phyloP scores from a whole-genome alignment of 345 rosid species.

The Gossypium australe region DNA sequence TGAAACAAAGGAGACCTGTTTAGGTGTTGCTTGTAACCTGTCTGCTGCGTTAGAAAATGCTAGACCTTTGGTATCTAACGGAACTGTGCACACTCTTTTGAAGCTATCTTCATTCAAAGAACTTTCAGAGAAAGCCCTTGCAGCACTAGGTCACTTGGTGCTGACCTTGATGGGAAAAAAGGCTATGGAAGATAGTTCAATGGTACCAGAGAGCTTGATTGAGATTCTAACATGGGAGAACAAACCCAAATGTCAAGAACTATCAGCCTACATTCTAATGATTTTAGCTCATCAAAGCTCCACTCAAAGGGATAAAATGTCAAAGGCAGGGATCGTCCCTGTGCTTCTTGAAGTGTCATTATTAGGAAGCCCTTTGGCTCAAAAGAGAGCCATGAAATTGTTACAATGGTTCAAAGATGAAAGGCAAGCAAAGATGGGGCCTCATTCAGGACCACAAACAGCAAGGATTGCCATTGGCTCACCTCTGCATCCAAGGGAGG shows the following conservation, averaged over 20 bases:
- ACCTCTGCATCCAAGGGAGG: slow-evolving; percentile 44
- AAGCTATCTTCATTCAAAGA: slow-evolving; percentile 37
- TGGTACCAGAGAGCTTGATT: slow-evolving; percentile 59
- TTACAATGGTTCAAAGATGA: slow-evolving; percentile 97
- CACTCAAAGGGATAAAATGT: slow-evolving; percentile 64
- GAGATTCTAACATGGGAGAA: slow-evolving; percentile 93
- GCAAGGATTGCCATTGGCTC: slow-evolving; percentile 53
- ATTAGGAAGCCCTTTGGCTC: slow-evolving; percentile 69
- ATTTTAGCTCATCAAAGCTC: slow-evolving; percentile 83
- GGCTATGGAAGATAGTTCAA: slow-evolving; percentile 51
- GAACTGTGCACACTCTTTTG: slow-evolving; percentile 45
- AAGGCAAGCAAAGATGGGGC: slow-evolving; percentile 71
- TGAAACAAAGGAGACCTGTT: slow-evolving; percentile 49
- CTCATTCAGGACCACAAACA: slow-evolving; percentile 90
- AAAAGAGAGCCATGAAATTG: slow-evolving; percentile 75
- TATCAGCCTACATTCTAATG: slow-evolving; percentile 73
- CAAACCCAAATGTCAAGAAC: slow-evolving; percentile 79
- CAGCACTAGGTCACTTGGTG: slow-evolving; percentile 64
- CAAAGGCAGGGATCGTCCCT: slow-evolving; percentile 69
- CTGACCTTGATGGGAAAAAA: slow-evolving; percentile 71
- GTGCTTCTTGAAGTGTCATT: slow-evolving; percentile 67
- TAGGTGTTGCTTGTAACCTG: slow-evolving; percentile 54
- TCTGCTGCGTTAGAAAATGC: slow-evolving; percentile 62
- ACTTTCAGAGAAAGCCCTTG: slow-evolving; percentile 65
- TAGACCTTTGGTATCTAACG: slow-evolving; percentile 45